These are phyloP conservation scores for Moesziomyces parantarcticus DNA, from an alignment of 1,284 basidiomycete genomes.

Conservation along the genomic window DNA sequence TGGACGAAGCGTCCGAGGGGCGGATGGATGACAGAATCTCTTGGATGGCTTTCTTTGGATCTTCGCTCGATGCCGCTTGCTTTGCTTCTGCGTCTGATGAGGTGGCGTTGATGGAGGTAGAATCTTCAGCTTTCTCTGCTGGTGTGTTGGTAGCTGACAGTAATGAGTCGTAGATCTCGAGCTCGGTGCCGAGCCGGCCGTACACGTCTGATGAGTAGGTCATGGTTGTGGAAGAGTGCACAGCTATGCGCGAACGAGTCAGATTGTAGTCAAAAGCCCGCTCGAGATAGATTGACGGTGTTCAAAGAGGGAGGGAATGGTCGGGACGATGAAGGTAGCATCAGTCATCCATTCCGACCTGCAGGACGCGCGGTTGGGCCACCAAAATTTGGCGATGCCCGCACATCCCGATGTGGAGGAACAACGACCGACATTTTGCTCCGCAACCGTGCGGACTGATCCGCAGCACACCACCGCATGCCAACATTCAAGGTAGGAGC, in stretches of 20 bases:
- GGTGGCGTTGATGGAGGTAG: background rate
- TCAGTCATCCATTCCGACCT: background rate
- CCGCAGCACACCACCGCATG: no score
- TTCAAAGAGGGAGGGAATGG: background rate
- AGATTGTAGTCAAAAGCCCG: background rate
- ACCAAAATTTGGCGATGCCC: background rate
- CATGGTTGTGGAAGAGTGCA: slow-evolving; percentile 4
- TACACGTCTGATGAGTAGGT: slow-evolving; percentile 45
- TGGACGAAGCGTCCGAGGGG: slow-evolving; percentile 19
- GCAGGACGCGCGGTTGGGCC: background rate
- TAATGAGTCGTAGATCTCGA: slow-evolving; percentile 47
- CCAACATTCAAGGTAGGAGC: no score
- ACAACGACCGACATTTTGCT: no score
- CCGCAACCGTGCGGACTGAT: no score
- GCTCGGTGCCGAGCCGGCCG: slow-evolving; percentile 33
- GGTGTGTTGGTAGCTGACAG: slow-evolving; percentile 33
- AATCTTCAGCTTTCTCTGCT: slow-evolving; percentile 13
- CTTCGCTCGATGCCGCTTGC: background rate
- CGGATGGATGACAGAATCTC: slow-evolving; percentile 29
- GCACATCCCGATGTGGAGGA: background rate
- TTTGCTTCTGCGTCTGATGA: slow-evolving; percentile 6
- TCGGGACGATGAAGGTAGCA: background rate
- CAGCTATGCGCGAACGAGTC: background rate
- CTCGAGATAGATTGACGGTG: background rate
- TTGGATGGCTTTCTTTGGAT: slow-evolving; percentile 30